Evolutionary conservation across 805 yeast genomes (phyloP), one percentile per base, ranked within the genome.

Genomic region (Wickerhamiella lipophila): DNA sequence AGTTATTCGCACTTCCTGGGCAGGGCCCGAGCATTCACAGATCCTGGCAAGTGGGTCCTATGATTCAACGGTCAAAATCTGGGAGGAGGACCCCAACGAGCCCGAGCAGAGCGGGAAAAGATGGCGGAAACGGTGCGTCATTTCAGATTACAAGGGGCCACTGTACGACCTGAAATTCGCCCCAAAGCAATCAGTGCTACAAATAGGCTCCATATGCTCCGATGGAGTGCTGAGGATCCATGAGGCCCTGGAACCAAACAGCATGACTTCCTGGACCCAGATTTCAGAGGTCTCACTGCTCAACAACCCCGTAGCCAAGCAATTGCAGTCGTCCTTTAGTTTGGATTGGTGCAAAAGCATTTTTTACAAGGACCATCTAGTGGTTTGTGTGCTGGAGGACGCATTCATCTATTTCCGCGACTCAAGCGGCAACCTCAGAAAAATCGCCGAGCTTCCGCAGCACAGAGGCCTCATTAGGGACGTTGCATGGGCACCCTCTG

Each of bases 401-500:
- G 95, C 92, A 1, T 76, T 79, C 51, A 76, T 89, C n/a, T 87
- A 81, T 63, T 72, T 72, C 53, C 65, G 74, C 51, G 74, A 75
- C 52, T 65, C 69, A 26, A 62, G 65, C 25, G 78, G 76, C 27
- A 79, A 60, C 43, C 64, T 55, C 50, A 50, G 48, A 15, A 48
- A 54, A 23, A 78, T 78, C 0, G 77, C 82, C 29, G 76, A 76
- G 52, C 68, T 89, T 21, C 83, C 87, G 2, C 96, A 86, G 35
- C 96, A 88, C 61, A 73, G 76, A 48, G 95, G 95, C 2, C 71
- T 89, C 36, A 85, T 89, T 29, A 71, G 97, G 58, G 82, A 87
- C 15, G 85, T 88, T 4, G 74, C 88, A 26, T 89, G 98, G 98
- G 97, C 97, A 0, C 96, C 97, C 2, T 78, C 94, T 0, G 84